These are phyloP conservation scores for Castanea crenata DNA, from an alignment of 306 rosid species.

Conservation along the genomic window DNA sequence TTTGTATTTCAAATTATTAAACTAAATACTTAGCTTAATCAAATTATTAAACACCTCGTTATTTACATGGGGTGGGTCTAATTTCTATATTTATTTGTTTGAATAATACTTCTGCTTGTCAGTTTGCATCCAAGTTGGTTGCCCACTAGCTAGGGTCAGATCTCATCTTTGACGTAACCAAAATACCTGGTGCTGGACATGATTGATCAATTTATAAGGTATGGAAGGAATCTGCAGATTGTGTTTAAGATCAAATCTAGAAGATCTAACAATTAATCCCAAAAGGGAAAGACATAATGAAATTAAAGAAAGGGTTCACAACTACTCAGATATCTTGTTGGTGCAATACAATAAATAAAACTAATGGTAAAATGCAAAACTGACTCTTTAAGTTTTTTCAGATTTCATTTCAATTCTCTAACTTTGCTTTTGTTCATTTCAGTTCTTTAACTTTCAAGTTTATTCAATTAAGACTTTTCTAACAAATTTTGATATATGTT, in stretches of 20 bases:
- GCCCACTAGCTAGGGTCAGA: not conserved
- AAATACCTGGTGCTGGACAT: not conserved
- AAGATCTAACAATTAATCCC: not conserved
- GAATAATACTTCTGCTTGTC: not conserved
- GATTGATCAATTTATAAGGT: not conserved
- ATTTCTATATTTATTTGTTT: not conserved
- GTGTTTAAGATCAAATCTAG: not conserved
- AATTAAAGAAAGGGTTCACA: not conserved
- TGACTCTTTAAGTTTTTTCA: too few species aligned
- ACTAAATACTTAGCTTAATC: not conserved
- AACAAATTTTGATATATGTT: too few species aligned
- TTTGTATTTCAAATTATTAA: not conserved
- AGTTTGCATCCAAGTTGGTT: not conserved
- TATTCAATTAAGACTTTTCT: too few species aligned
- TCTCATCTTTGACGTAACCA: not conserved
- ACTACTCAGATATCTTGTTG: not conserved
- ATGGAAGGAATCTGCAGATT: slow-evolving; percentile 26
- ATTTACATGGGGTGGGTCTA: not conserved
- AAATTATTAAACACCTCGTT: not conserved
- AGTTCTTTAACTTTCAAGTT: too few species aligned
- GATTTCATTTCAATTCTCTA: too few species aligned
- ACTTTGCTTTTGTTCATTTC: too few species aligned
- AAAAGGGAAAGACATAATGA: not conserved
- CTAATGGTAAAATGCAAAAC: too few species aligned
- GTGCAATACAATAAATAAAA: too few species aligned